A percentile compares a stretch with the other conserved stretches of the same genome.
Evolutionary conservation across 2,329 filamentous ascomycete species (phyloP).

Genomic region (Aspergillus spinulosporus): DNA sequence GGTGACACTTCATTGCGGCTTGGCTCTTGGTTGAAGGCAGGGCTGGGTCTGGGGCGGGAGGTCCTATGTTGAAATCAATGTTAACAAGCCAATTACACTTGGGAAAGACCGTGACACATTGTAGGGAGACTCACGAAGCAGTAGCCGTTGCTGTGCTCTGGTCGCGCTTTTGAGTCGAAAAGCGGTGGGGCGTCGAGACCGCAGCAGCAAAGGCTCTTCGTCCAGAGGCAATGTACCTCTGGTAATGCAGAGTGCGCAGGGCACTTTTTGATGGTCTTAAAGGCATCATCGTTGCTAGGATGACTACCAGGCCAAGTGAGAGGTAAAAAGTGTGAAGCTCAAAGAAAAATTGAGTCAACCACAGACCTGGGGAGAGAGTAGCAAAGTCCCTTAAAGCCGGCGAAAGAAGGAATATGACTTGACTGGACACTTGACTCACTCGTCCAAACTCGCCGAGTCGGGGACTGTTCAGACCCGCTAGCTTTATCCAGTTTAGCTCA

Average conservation of each 20-base stretch:
- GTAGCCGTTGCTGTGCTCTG: constrained; percentile 53
- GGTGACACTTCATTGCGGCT: constrained; percentile 67
- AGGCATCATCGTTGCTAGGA: constrained; percentile 50
- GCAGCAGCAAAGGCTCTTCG: constrained; percentile 47
- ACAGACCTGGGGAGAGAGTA: constrained; percentile 18
- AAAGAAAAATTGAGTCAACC: constrained; percentile 20
- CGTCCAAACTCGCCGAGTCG: constrained; percentile 3
- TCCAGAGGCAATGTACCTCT: constrained; percentile 41
- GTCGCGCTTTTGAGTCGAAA: constrained; percentile 44
- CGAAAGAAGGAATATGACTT: constrained; percentile 15
- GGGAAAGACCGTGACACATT: not conserved
- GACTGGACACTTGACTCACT: constrained; percentile 16
- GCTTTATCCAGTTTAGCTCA: constrained; percentile 15
- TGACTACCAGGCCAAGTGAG: constrained; percentile 34
- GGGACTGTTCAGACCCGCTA: not conserved
- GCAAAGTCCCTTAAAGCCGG: constrained; percentile 28
- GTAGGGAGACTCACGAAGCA: constrained; percentile 51
- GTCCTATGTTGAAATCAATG: constrained; percentile 43
- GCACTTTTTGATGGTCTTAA: constrained; percentile 52
- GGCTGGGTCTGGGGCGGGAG: constrained; percentile 61
- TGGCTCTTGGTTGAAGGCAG: constrained; percentile 57
- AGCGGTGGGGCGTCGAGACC: constrained; percentile 49
- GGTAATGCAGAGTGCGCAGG: constrained; percentile 48
- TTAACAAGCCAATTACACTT: constrained; percentile 17
- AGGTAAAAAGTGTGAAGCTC: constrained; percentile 22